Evolutionary conservation across 2,329 filamentous ascomycete species (phyloP), one percentile per base, ranked within the genome.

Genomic region (Trichoderma guizhouense): DNA sequence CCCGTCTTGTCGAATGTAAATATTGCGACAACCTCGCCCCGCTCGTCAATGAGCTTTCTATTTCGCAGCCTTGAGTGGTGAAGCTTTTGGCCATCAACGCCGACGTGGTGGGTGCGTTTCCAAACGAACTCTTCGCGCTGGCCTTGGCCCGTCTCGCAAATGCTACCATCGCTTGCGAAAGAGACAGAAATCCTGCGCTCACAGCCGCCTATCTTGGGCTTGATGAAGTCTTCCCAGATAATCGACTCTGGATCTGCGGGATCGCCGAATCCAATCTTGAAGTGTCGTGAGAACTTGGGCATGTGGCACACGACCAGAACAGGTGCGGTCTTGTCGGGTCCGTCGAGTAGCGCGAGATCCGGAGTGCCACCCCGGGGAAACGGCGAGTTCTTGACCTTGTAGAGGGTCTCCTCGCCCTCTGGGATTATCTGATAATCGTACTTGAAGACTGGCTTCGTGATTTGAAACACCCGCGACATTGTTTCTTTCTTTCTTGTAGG

Each of bases 181-280:
- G 36, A 61, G 26, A 72, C 58, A 26, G 53, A 55, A 8, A 72
- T 67, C 1, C 34, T 72, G 15, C 70, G 72, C 43, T 73, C 71
- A 15, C 71, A 72, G 36, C 28, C 39, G 24, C 57, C 47, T 2
- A 68, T n/a, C 28, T 65, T 70, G 30, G 72, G 66, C 47, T 62
- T 65, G n/a, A 71, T 69, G 60, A 75, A 72, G 62, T 76, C 75
- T 68, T 76, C 75, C 75, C 75, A 76, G 15, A 61, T 12, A n/a
- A 74, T 55, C 5, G 69, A 7, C 11, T 69, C 68, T 2, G 58
- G 60, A 9, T 60, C 39, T 5, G 63, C 21, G 15, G 74, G 74
- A 62, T 72, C 72, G 53, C 75, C 75, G 39, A 75, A 69, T n/a
- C 74, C 75, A 36, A 76, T 62, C 65, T 75, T 75, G 60, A 72